Percentiles rank a stretch among this genome's conserved stretches.
Conservation (phyloP, 257 asterid species). For the Solanum appendiculatum region DNA sequence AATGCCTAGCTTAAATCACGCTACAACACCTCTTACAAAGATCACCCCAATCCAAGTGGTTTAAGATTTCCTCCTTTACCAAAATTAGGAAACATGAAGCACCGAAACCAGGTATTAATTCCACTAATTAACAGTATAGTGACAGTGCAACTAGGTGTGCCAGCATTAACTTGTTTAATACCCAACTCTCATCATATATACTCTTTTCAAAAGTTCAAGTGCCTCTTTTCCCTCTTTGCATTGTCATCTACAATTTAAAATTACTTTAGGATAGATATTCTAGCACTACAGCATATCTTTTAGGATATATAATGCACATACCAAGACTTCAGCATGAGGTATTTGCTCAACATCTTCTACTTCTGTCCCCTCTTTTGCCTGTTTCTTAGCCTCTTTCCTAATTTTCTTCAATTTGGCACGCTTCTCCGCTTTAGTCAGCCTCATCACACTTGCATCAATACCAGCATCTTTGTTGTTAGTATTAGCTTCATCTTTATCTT, state of each 20-base stretch:
- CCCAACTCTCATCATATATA: background rate
- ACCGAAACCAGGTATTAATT: background rate
- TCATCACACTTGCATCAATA: constrained; percentile 23
- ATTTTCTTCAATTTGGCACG: constrained; percentile 58
- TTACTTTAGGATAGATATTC: background rate
- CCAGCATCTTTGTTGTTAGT: constrained; percentile 14
- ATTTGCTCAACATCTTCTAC: constrained; percentile 41
- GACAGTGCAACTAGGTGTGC: background rate
- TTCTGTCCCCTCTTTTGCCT: constrained; percentile 34
- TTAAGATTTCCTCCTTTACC: background rate
- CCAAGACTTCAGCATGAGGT: constrained; percentile 80
- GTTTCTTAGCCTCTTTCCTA: constrained; percentile 87
- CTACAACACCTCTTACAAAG: background rate
- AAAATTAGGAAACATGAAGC: background rate
- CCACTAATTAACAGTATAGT: background rate
- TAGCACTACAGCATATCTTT: background rate
- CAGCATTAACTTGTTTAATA: background rate
- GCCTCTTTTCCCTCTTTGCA: background rate
- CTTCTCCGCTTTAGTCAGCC: constrained; percentile 68
- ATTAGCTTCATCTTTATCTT: constrained; percentile 30
- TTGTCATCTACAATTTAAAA: background rate
- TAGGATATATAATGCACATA: constrained; percentile 9
- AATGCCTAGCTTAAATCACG: background rate
- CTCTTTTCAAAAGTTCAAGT: background rate
- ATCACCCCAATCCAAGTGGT: background rate